Conservation (phyloP, 2,329 filamentous ascomycete species). For the Fulvia fulva region DNA sequence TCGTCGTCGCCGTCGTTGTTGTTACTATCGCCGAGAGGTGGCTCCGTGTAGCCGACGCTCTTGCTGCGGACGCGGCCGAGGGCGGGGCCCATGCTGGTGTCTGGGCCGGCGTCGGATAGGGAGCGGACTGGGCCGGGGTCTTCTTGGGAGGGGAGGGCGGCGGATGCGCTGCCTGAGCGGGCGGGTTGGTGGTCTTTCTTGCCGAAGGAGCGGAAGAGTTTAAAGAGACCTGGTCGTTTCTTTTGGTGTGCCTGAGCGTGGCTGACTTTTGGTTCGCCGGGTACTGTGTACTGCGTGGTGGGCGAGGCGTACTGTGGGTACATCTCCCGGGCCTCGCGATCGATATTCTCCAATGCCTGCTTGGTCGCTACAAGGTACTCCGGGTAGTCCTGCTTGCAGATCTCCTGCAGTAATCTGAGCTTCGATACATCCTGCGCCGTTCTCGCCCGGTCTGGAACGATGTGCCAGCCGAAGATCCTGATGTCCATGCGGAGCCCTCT, state of each 20-base stretch:
- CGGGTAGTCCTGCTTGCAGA: slow-evolving; percentile 41
- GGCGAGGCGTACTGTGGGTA: not conserved
- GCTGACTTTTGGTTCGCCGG: slow-evolving; percentile 7
- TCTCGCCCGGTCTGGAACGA: slow-evolving; percentile 31
- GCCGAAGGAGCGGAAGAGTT: slow-evolving; percentile 27
- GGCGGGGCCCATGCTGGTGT: not conserved
- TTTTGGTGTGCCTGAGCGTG: slow-evolving; percentile 11
- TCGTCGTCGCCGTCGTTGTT: slow-evolving; percentile 14
- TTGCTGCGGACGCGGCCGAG: slow-evolving; percentile 19
- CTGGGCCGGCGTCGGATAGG: slow-evolving; percentile 27
- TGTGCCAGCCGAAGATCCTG: slow-evolving; percentile 47
- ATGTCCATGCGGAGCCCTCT: slow-evolving; percentile 44
- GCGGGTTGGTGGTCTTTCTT: slow-evolving; percentile 11
- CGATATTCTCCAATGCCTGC: slow-evolving; percentile 43
- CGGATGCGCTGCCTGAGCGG: slow-evolving; percentile 1
- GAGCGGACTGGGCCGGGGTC: slow-evolving; percentile 26
- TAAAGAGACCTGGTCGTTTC: slow-evolving; percentile 28
- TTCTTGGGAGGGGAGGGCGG: slow-evolving; percentile 9
- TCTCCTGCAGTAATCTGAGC: slow-evolving; percentile 42
- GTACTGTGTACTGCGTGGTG: slow-evolving; percentile 2
- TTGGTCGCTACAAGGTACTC: slow-evolving; percentile 42
- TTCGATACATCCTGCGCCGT: slow-evolving; percentile 39
- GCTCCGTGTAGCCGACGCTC: slow-evolving; percentile 18
- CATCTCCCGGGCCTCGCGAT: slow-evolving; percentile 27
- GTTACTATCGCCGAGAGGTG: slow-evolving; percentile 9